These are phyloP conservation scores for Candida suzukii DNA, from an alignment of 805 yeast genomes.

Conservation along the genomic window DNA sequence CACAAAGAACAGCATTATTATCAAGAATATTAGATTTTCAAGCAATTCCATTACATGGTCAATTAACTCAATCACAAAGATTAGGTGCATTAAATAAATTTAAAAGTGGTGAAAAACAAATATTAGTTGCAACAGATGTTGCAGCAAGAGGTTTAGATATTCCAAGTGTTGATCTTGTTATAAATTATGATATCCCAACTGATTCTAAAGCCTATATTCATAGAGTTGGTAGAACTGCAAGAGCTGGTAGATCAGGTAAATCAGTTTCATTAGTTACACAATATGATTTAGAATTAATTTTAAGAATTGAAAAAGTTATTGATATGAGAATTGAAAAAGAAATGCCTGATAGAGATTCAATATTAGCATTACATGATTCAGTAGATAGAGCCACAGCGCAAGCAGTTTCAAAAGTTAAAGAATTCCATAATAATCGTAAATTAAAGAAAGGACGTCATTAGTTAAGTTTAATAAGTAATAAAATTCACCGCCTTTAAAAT, in stretches of 20 bases:
- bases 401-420: conserved; percentile 76
- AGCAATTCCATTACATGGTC: conserved; percentile 93
- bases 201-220: conserved; percentile 96
- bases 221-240: conserved; percentile 96
- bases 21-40: conserved; percentile 77
- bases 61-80: conserved; percentile 76
- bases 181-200: conserved; percentile 90
- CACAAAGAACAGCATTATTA: conserved; percentile 81
- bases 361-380: conserved; percentile 70
- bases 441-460: conserved; percentile 1
- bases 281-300: conserved; percentile 83
- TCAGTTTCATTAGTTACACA: conserved; percentile 88
- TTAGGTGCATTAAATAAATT: conserved; percentile 76
- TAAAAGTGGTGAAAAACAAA: conserved; percentile 62
- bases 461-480: background rate
- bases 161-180: conserved; percentile 83
- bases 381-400: conserved; percentile 91
- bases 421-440: conserved; percentile 37
- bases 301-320: conserved; percentile 84
- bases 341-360: conserved; percentile 67
- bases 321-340: conserved; percentile 81
- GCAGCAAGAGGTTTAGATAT: conserved; percentile 98
- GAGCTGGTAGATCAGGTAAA: conserved; percentile 87
- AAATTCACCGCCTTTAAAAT: too few relatives aligned
- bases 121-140: conserved; percentile 80